Evolutionary conservation across 805 yeast species (phyloP), one percentile per base, ranked within the genome.

Genomic region (Wickerhamomyces silvicola): DNA sequence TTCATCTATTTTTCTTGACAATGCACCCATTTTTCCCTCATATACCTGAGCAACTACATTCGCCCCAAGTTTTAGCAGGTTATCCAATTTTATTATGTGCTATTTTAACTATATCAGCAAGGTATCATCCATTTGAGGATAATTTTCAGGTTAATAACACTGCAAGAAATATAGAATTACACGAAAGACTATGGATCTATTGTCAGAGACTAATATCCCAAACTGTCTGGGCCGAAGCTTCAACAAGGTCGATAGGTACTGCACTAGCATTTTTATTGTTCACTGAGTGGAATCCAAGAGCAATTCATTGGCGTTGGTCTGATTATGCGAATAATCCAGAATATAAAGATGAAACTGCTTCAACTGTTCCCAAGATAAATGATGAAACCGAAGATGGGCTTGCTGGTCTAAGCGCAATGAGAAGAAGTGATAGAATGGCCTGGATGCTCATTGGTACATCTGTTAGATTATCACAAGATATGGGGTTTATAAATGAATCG

Each of bases 281-380:
- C 45, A 83, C 95, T 0, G 97, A 90, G 55, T 88, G 97, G 97
- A 86, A 87, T 46, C 96, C 96, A 4, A 64, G 95, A 33, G 95
- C 95, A 4, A 86, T 87, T 38, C 96, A 87, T 55, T 81, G 87
- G 80, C 62, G 86, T 42, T 75, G 90, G 83, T 60, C 77, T 1
- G 95, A 88, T 57, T 83, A 85, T 57, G 94, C 90, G 1, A 80
- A 81, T 45, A 57, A 61, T 30, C 66, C 72, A 0, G 78, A 70
- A 7, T 37, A 35, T 12, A 39, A 42, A 19, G 42, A 34, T 30
- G 34, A 38, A 24, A 27, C 30, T 31, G 27, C 26, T 4, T 26
- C 32, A 12, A 28, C 23, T n/a, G 21, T 22, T 15, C 35, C 36
- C 3, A 32, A 35, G 24, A 36, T 40, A 10, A 25, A 23, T n/a